These are phyloP conservation scores for Hermanozyma aechmeae DNA, from an alignment of 805 yeast genomes.

Conservation along the genomic window DNA sequence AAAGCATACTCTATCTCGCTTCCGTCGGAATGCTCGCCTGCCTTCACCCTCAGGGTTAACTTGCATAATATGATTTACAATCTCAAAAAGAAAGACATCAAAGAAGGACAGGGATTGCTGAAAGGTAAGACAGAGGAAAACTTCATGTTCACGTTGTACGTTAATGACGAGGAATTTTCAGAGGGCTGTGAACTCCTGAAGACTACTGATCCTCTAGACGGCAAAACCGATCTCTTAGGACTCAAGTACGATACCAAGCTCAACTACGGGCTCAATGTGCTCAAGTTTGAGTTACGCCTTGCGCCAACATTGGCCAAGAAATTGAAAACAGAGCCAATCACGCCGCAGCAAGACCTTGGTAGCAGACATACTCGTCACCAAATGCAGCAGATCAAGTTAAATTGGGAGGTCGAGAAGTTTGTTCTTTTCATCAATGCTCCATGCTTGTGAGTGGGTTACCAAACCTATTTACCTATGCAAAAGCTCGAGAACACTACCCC, in stretches of 20 bases:
- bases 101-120: slow-evolving; percentile 21
- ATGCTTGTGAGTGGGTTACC: no score
- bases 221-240: slow-evolving; percentile 5
- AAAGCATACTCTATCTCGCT: slow-evolving; percentile 35
- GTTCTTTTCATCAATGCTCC: slow-evolving; percentile 22
- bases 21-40: slow-evolving; percentile 36
- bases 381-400: slow-evolving; percentile 33
- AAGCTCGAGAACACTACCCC: slow-evolving; percentile 88
- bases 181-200: slow-evolving; percentile 36
- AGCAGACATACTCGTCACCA: slow-evolving; percentile 39
- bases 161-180: slow-evolving; percentile 36
- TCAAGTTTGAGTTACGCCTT: slow-evolving; percentile 33
- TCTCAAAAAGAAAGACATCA: slow-evolving; percentile 21
- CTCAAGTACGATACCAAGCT: slow-evolving; percentile 36
- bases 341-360: slow-evolving; percentile 13
- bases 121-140: slow-evolving; percentile 25
- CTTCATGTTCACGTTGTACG: slow-evolving; percentile 27
- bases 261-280: slow-evolving; percentile 36
- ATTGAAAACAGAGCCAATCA: slow-evolving; percentile 24
- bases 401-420: slow-evolving; percentile 37
- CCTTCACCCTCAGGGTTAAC: slow-evolving; percentile 35
- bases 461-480: slow-evolving; percentile 76
- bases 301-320: slow-evolving; percentile 29
- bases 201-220: slow-evolving; percentile 13
- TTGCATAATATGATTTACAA: slow-evolving; percentile 25